A percentile compares a stretch with the other conserved stretches of the same genome.
phyloP scores from a whole-genome alignment of 2,329 filamentous ascomycete genomes.

The Fusarium pininemorale region DNA sequence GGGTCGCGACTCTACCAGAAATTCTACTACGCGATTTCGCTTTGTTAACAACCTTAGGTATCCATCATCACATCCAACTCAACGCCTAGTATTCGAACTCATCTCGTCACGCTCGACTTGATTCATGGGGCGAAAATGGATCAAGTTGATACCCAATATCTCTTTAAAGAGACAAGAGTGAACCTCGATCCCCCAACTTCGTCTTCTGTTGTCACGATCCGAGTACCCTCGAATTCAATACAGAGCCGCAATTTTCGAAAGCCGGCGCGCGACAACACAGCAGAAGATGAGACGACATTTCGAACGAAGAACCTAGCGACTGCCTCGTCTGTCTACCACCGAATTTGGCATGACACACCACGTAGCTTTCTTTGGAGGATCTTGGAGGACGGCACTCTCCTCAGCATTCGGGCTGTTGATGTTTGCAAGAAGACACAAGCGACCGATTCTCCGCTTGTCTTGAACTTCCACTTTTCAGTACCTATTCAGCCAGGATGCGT shows the following conservation, averaged over 20 bases:
- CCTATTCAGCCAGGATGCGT: constrained; percentile 81
- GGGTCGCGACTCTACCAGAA: constrained; percentile 43
- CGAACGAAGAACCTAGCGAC: constrained; percentile 77
- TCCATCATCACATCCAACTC: constrained; percentile 28
- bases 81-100: constrained; percentile 20
- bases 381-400: constrained; percentile 78
- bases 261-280: constrained; percentile 43
- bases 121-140: constrained; percentile 75
- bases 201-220: constrained; percentile 75
- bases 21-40: constrained; percentile 47
- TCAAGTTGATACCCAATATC: constrained; percentile 67
- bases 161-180: constrained; percentile 88
- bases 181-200: constrained; percentile 79
- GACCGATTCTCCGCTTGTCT: constrained; percentile 75
- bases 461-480: constrained; percentile 80
- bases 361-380: constrained; percentile 92
- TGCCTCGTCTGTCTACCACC: constrained; percentile 85
- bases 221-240: constrained; percentile 66
- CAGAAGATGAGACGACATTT: constrained; percentile 79
- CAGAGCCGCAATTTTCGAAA: constrained; percentile 56
- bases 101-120: constrained; percentile 31
- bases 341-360: constrained; percentile 77
- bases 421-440: constrained; percentile 74
- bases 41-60: constrained; percentile 21
- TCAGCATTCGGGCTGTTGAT: constrained; percentile 87